A percentile compares a stretch with the other conserved stretches of the same genome.
Conservation (phyloP, 2,329 filamentous ascomycete species). For the Stachybotrys chlorohalonatus region DNA sequence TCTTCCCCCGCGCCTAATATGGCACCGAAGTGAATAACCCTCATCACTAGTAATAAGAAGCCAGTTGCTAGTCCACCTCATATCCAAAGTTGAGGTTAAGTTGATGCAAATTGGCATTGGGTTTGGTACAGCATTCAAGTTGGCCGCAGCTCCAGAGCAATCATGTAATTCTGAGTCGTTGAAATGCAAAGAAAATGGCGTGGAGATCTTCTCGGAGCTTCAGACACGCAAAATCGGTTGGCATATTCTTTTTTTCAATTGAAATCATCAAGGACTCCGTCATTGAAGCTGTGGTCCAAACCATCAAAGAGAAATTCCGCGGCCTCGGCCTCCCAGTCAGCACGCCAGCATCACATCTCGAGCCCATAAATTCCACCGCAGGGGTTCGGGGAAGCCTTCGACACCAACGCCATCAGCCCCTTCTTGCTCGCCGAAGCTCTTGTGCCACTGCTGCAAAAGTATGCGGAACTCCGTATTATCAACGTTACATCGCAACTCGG, state of each 20-base stretch:
- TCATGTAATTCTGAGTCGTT: background rate
- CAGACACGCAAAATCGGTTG: background rate
- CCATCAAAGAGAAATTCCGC: background rate
- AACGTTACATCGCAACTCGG: background rate
- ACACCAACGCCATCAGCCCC: no score
- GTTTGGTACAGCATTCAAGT: background rate
- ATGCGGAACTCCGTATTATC: background rate
- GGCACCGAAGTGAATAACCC: no score
- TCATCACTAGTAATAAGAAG: no score
- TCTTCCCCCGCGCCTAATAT: no score
- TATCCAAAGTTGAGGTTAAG: no score
- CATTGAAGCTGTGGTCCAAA: background rate
- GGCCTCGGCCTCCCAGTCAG: background rate
- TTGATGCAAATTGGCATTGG: background rate
- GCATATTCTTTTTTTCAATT: background rate
- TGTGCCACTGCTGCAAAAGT: background rate
- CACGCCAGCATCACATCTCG: background rate
- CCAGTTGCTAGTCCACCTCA: no score
- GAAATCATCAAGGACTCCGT: background rate
- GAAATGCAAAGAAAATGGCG: background rate
- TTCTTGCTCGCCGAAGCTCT: no score
- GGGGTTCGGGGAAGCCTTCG: no score
- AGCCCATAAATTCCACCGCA: no score
- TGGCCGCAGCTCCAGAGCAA: background rate
- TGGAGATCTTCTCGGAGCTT: background rate